phyloP scores from a whole-genome alignment of 306 rosid species.

The Sicyos edulis region DNA sequence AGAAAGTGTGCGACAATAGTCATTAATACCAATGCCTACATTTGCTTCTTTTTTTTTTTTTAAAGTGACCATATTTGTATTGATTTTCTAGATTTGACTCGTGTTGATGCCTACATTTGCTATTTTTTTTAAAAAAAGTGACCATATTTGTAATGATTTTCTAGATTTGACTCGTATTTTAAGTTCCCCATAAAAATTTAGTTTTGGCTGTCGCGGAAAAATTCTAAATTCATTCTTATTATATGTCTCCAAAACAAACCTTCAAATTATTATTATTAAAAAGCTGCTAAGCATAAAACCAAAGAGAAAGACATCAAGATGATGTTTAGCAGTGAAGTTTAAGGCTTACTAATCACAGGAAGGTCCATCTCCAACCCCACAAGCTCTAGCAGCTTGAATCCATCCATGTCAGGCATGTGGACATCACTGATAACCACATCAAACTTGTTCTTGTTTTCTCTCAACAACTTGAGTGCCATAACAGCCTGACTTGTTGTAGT shows the following conservation, averaged over 20 bases:
- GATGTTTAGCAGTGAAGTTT: background rate
- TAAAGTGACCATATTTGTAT: no score
- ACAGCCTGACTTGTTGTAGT: slow-evolving; percentile 76
- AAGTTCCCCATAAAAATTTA: background rate
- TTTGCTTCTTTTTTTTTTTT: no score
- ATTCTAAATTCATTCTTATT: background rate
- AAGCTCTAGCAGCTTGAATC: slow-evolving; percentile 92
- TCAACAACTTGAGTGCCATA: slow-evolving; percentile 65
- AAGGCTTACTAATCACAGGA: slow-evolving; percentile 82
- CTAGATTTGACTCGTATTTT: no score
- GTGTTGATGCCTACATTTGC: no score
- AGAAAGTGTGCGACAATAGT: no score
- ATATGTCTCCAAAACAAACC: background rate
- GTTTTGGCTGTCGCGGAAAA: background rate
- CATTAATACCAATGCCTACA: no score
- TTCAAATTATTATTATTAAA: background rate
- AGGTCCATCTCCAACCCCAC: slow-evolving; percentile 99
- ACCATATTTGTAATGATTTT: no score
- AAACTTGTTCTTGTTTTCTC: slow-evolving; percentile 74
- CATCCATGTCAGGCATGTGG: slow-evolving; percentile 99
- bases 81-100: no score
- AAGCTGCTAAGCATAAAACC: background rate
- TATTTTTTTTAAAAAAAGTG: no score
- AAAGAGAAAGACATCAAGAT: slow-evolving; percentile 15
- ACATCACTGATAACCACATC: slow-evolving; percentile 97